Conservation (phyloP, 139 green algal genomes). For the Choricystis sp. region DNA sequence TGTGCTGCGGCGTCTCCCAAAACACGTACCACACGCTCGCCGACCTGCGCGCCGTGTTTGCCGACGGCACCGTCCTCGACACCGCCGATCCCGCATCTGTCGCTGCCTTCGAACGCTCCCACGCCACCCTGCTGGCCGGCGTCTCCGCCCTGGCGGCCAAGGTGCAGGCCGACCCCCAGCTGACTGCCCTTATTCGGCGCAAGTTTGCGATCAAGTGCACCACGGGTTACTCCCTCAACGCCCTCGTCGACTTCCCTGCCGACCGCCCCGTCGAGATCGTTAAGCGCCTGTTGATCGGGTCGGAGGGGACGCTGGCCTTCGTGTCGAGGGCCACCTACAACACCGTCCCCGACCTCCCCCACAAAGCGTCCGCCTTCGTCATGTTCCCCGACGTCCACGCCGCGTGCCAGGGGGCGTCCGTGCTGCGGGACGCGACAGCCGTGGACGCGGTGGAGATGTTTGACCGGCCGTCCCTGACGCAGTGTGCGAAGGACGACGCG, state of each 20-base stretch:
- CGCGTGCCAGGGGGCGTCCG: conserved; percentile 52
- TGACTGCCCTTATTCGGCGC: conserved; percentile 73
- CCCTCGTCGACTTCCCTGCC: conserved; percentile 80
- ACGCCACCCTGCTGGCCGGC: conserved; percentile 53
- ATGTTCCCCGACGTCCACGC: conserved; percentile 77
- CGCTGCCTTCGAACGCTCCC: conserved; percentile 56
- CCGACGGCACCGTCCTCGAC: conserved; percentile 87
- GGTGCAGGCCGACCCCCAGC: conserved; percentile 57
- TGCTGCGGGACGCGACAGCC: conserved; percentile 67
- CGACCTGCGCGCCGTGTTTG: conserved; percentile 86
- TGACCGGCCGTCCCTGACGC: conserved; percentile 49
- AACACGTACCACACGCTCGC: conserved; percentile 92
- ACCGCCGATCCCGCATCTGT: conserved; percentile 57
- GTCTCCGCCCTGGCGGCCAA: conserved; percentile 49
- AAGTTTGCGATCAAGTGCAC: conserved; percentile 99
- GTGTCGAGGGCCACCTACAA: conserved; percentile 78
- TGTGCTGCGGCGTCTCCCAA: conserved; percentile 93
- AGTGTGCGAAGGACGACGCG: conserved; percentile 64
- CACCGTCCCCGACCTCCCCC: conserved; percentile 74
- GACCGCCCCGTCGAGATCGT: conserved; percentile 91
- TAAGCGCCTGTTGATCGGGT: conserved; percentile 86
- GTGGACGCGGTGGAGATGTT: conserved; percentile 98
- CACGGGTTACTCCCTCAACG: conserved; percentile 77
- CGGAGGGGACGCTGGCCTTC: conserved; percentile 88
- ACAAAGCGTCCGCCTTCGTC: conserved; percentile 77